Evolutionary conservation across 139 green algal genomes (phyloP).

Genomic region (Penium margaritaceum): DNA sequence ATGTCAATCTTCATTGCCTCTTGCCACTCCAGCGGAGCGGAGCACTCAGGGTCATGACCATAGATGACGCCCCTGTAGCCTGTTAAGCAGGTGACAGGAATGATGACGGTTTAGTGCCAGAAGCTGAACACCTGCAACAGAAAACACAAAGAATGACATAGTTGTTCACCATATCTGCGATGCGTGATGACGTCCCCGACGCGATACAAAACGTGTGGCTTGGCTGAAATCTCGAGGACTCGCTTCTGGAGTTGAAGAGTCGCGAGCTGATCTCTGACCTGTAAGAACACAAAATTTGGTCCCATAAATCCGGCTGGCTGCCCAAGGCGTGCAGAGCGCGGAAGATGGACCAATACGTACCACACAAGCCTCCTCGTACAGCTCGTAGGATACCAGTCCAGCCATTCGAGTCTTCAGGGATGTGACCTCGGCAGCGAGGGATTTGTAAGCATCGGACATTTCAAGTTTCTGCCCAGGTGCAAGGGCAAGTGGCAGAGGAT

Average conservation of each 20-base stretch:
- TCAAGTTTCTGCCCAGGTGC: slow-evolving; percentile 40
- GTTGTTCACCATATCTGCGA: slow-evolving; percentile 36
- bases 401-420: slow-evolving; percentile 7
- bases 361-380: slow-evolving; percentile 25
- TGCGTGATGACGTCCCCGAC: slow-evolving; percentile 44
- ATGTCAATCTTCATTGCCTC: slow-evolving; percentile 42
- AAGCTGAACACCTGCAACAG: too few relatives aligned
- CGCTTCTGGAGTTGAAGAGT: slow-evolving; percentile 38
- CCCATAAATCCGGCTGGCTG: too few relatives aligned
- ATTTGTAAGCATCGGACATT: slow-evolving; percentile 22
- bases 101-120: too few relatives aligned
- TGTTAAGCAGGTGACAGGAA: background rate
- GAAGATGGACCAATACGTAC: too few relatives aligned
- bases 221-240: slow-evolving; percentile 38
- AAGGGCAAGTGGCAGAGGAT: too few relatives aligned
- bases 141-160: slow-evolving; percentile 15
- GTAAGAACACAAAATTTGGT: too few relatives aligned
- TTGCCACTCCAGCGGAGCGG: slow-evolving; percentile 34
- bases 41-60: slow-evolving; percentile 40
- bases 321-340: too few relatives aligned
- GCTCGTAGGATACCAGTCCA: slow-evolving; percentile 7
- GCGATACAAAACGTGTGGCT: slow-evolving; percentile 26
- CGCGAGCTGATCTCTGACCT: slow-evolving; percentile 28
- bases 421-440: background rate
- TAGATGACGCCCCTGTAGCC: slow-evolving; percentile 42